phyloP scores from a whole-genome alignment of 2,329 filamentous ascomycete species.

The Ilyonectria mors-panacis region DNA sequence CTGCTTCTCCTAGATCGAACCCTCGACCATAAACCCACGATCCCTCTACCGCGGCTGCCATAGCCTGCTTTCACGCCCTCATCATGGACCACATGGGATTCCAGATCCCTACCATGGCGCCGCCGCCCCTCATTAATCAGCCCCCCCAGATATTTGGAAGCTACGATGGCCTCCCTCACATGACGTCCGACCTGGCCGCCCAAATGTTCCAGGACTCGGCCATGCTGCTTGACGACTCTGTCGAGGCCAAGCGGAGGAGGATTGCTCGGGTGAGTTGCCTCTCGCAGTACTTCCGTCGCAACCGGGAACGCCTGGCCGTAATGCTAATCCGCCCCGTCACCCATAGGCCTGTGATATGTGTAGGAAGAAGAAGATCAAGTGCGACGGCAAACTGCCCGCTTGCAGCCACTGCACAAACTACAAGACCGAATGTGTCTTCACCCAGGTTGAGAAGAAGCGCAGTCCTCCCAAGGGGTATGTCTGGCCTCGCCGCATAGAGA shows the following conservation, averaged over 20 bases:
- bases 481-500: not conserved
- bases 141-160: slow-evolving; percentile 79
- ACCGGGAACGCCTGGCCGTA: slow-evolving; percentile 8
- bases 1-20: not conserved
- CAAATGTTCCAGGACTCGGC: slow-evolving; percentile 73
- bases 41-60: not conserved
- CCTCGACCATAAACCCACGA: slow-evolving; percentile 16
- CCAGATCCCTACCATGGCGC: slow-evolving; percentile 71
- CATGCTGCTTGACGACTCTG: slow-evolving; percentile 74
- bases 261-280: slow-evolving; percentile 81
- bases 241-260: slow-evolving; percentile 89
- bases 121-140: slow-evolving; percentile 75
- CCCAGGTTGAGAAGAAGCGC: slow-evolving; percentile 98
- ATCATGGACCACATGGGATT: slow-evolving; percentile 67
- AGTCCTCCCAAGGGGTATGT: slow-evolving; percentile 94
- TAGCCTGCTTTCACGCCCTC: slow-evolving; percentile 6
- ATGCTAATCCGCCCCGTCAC: slow-evolving; percentile 35
- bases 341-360: slow-evolving; percentile 93
- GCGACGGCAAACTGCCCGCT: slow-evolving; percentile 93
- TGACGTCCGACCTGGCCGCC: slow-evolving; percentile 70
- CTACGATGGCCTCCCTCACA: slow-evolving; percentile 73
- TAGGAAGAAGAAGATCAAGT: slow-evolving; percentile 97
- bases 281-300: not conserved
- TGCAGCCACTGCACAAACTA: slow-evolving; percentile 98
- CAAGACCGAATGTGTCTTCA: slow-evolving; percentile 98